phyloP scores from a whole-genome alignment of 768 basidiomycete genomes.

The Russula foetens region DNA sequence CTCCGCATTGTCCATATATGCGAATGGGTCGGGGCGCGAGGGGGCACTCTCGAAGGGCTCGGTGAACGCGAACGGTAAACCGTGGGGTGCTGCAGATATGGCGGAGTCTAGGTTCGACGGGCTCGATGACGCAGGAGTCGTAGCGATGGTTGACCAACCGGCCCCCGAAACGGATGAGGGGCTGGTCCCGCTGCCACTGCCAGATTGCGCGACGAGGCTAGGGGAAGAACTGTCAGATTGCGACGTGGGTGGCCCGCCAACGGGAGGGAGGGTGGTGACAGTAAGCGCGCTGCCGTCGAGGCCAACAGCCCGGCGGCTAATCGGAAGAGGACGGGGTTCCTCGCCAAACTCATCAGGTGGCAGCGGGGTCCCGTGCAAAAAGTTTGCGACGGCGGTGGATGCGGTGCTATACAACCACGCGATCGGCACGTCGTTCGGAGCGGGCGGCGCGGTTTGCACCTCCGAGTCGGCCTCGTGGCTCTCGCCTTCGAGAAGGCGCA shows the following conservation, averaged over 20 bases:
- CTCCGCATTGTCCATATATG: slow-evolving; percentile 16
- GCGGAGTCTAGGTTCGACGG: slow-evolving; percentile 1
- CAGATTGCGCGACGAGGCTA: neutral
- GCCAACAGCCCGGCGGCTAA: slow-evolving; percentile 22
- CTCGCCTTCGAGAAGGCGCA: slow-evolving; percentile 45
- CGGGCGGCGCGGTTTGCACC: neutral
- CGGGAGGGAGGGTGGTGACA: neutral
- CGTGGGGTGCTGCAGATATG: neutral
- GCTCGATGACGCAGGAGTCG: slow-evolving; percentile 6
- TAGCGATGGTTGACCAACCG: slow-evolving; percentile 17
- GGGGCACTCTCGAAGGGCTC: neutral
- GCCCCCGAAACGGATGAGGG: neutral
- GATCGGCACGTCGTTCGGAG: neutral
- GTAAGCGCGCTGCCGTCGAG: neutral
- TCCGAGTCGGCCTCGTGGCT: too few relatives aligned
- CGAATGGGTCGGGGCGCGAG: slow-evolving; percentile 23
- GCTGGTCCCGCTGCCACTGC: neutral
- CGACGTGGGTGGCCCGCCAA: neutral
- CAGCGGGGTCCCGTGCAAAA: slow-evolving; percentile 38
- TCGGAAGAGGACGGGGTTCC: slow-evolving; percentile 22
- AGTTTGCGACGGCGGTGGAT: slow-evolving; percentile 42
- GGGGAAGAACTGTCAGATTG: neutral
- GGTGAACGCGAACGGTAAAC: neutral
- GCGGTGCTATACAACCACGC: slow-evolving; percentile 40
- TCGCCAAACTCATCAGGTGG: slow-evolving; percentile 24